phyloP scores from a whole-genome alignment of 176 grass and related monocot species.

The Eragrostis curvula region DNA sequence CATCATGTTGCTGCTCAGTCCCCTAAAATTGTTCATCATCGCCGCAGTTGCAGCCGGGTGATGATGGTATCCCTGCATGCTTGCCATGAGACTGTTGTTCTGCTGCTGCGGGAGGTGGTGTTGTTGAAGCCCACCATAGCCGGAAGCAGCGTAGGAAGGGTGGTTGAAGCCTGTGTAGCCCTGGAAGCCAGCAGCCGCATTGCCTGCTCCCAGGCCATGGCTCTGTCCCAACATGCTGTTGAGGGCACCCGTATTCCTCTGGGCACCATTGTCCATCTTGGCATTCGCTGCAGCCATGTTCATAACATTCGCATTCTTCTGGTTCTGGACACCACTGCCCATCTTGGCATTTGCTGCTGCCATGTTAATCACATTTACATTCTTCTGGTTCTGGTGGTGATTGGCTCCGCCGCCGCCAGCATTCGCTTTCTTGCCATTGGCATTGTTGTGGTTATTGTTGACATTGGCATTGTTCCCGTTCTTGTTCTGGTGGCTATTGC shows the following conservation, averaged over 20 bases:
- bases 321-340: conserved; percentile 38
- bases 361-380: conserved; percentile 67
- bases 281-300: conserved; percentile 43
- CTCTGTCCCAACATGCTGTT: conserved; percentile 71
- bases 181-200: conserved; percentile 48
- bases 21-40: conserved; percentile 73
- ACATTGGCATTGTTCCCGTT: conserved; percentile 34
- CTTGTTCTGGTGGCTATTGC: conserved; percentile 53
- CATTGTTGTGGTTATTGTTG: conserved; percentile 46
- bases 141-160: conserved; percentile 34
- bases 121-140: conserved; percentile 59
- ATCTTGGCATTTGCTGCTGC: conserved; percentile 62
- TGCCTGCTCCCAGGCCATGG: conserved; percentile 42
- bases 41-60: conserved; percentile 56
- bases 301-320: conserved; percentile 45
- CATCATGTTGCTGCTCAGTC: conserved; percentile 64
- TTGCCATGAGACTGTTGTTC: conserved; percentile 63
- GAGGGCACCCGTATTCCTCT: conserved; percentile 47
- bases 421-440: conserved; percentile 50
- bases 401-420: conserved; percentile 34
- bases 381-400: conserved; percentile 66
- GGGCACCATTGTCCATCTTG: conserved; percentile 50
- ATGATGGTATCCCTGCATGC: conserved; percentile 72
- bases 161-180: conserved; percentile 57
- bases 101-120: conserved; percentile 69